phyloP scores from a whole-genome alignment of 2,329 filamentous ascomycete genomes.

The Ophiostoma sp. region DNA sequence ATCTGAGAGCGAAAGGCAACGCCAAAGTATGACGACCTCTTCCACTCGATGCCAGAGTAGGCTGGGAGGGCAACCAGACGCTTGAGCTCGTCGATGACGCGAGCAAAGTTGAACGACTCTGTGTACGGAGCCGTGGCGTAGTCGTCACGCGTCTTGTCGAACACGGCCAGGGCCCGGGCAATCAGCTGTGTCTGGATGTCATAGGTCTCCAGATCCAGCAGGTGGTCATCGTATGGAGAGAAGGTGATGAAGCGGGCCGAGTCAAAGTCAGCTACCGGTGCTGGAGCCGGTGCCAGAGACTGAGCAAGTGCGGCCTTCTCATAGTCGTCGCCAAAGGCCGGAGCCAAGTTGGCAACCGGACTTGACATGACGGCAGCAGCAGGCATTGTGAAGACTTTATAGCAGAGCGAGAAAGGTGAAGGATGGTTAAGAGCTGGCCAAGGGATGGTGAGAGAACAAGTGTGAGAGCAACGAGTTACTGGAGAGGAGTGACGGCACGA shows the following conservation, averaged over 20 bases:
- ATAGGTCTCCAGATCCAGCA: constrained; percentile 65
- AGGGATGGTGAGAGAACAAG: neutral
- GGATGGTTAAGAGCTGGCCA: neutral
- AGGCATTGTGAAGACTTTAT: neutral
- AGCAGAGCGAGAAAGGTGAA: neutral
- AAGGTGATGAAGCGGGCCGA: constrained; percentile 47
- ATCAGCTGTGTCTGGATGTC: constrained; percentile 62
- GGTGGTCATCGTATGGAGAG: constrained; percentile 72
- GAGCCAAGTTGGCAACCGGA: neutral
- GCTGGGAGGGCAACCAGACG: constrained; percentile 45
- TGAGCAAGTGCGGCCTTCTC: constrained; percentile 10
- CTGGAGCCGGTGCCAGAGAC: neutral
- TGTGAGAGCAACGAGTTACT: neutral
- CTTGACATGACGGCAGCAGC: neutral
- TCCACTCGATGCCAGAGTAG: constrained; percentile 46
- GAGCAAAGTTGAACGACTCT: constrained; percentile 70
- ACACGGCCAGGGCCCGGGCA: constrained; percentile 61
- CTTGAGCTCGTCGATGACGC: constrained; percentile 55
- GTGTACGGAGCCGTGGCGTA: constrained; percentile 73
- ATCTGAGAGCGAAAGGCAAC: constrained; percentile 78
- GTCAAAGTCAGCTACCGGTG: neutral
- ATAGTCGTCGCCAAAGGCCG: neutral
- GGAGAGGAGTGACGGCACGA: neutral
- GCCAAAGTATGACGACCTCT: constrained; percentile 66
- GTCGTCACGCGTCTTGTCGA: constrained; percentile 59